Evolutionary conservation across 2,329 filamentous ascomycete species (phyloP), one percentile per base, ranked within the genome.

Genomic region (Dothistroma septosporum): DNA sequence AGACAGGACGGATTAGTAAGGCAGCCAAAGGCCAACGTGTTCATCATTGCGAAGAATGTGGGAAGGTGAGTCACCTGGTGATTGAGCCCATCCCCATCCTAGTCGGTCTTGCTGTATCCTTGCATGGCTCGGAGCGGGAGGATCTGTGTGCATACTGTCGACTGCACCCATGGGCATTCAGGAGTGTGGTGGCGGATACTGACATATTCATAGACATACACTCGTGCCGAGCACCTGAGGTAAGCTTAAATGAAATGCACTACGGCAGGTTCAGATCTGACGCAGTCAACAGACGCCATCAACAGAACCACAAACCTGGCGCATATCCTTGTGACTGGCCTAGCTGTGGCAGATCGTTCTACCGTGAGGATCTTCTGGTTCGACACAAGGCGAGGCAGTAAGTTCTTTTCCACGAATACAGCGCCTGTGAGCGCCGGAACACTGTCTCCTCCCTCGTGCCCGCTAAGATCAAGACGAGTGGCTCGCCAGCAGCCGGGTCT

Each of bases 221-320:
- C 78, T 12, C 73, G 78, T 41, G 77, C 77, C 22, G 78, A 80
- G 64, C 78, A 80, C 60, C 64, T 80, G 37, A 76, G 77, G 77
- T 78, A 66, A 50, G 66, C 22, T 14, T 31, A 11, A 14, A 19
- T 12, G 28, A 28, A 28, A 28, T 48, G 41, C 19, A 47, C 3
- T 54, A 22, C 21, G 16, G 24, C 53, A 24, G 35, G 33, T 49
- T 60, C 55, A 58, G 14, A 37, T 44, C 56, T 47, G 33, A 60
- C 48, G 37, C 16, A 44, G 48, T 22, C n/a, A 21, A 49, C 58
- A 79, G 78, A 65, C 76, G 78, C 60, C 78, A 80, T 63, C 75
- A 79, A 63, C 76, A 77, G 58, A 80, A 80, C 59, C 78, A 80
- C 63, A 74, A 74, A 35, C 74, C 76, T 37, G 75, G 76, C 55